These are phyloP conservation scores for Diaporthe batatas DNA, from an alignment of 2,329 filamentous ascomycete genomes.

Conservation along the genomic window DNA sequence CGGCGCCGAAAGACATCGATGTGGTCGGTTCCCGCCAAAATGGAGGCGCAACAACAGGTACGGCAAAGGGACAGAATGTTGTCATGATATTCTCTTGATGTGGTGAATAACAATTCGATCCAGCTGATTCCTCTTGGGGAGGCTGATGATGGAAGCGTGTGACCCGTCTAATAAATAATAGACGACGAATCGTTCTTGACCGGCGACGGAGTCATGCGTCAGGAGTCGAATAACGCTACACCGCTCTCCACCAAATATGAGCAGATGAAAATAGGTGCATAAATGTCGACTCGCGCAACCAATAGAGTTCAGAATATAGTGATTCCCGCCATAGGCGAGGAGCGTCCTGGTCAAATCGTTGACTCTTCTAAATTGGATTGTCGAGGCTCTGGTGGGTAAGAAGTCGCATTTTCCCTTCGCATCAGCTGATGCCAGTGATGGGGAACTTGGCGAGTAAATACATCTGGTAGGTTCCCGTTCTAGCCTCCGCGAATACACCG, in stretches of 20 bases:
- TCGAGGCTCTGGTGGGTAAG: not conserved
- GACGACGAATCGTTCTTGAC: constrained; percentile 16
- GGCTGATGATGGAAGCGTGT: not conserved
- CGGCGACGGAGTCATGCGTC: constrained; percentile 19
- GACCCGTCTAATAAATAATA: constrained; percentile 19
- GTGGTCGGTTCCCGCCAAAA: not conserved
- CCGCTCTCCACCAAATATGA: constrained; percentile 13
- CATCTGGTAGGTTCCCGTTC: not conserved
- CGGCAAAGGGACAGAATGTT: constrained; percentile 8
- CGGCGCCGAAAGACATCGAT: constrained; percentile 17
- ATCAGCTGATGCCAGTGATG: not conserved
- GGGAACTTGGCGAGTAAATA: not conserved
- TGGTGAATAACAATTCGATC: not conserved
- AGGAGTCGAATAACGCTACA: constrained; percentile 17
- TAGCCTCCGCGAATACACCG: not conserved
- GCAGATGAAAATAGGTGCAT: constrained; percentile 7
- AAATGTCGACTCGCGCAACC: not conserved
- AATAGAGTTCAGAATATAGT: constrained; percentile 11
- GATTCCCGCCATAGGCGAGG: constrained; percentile 2
- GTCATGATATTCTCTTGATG: not conserved
- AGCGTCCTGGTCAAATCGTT: not conserved
- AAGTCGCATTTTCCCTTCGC: not conserved
- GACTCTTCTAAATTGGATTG: not conserved
- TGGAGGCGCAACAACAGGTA: not conserved
- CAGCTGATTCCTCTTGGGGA: too few species aligned